Evolutionary conservation across 768 basidiomycete species (phyloP), one percentile per base, ranked within the genome.

Genomic region (Podaxis sp.): DNA sequence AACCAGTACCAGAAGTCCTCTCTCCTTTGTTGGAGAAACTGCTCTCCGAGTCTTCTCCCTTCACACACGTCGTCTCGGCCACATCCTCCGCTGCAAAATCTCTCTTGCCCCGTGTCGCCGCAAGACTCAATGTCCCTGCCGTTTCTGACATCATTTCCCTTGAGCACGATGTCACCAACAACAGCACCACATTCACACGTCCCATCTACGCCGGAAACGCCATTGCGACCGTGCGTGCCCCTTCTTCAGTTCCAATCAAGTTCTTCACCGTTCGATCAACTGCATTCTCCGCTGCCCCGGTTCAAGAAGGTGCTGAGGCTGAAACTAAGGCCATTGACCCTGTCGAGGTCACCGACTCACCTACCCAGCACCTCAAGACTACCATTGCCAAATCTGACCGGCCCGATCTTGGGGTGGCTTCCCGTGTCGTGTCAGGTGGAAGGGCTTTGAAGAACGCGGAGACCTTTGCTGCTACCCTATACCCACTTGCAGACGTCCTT

Each of bases 181-280:
- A 90, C 66, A 83, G 81, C 68, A 94, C 93, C 42, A 93, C 87
- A 1, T 99, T 96, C 74, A 88, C 91, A 4, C 91, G 96, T 26
- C 95, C 94, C 28, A 97, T 99, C 69, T 99, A 99, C 69, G 97
- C 97, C 24, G 97, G 97, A 54, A 99, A 99, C 71, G 97, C 97
- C 51, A 94, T 99, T 61, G 85, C 95, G 26, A 96, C 95, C 48
- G 89, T 99, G 67, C 87, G 88, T 63, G 92, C 91, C 0, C 79
- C 87, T 0, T 84, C 86, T n/a, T 83, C 84, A 57, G 82, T 97
- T 69, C 83, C 85, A 33, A 76, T 95, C 78, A 99, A 99, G 74
- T 87, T 99, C 74, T 94, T 99, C 77, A 97, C 96, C 44, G 93
- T 99, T 24, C 87, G 97, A 66, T 86, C 89, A 15, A 96, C 95